These are phyloP conservation scores for Ramularia endophylla DNA, from an alignment of 2,329 filamentous ascomycete genomes.

Conservation along the genomic window DNA sequence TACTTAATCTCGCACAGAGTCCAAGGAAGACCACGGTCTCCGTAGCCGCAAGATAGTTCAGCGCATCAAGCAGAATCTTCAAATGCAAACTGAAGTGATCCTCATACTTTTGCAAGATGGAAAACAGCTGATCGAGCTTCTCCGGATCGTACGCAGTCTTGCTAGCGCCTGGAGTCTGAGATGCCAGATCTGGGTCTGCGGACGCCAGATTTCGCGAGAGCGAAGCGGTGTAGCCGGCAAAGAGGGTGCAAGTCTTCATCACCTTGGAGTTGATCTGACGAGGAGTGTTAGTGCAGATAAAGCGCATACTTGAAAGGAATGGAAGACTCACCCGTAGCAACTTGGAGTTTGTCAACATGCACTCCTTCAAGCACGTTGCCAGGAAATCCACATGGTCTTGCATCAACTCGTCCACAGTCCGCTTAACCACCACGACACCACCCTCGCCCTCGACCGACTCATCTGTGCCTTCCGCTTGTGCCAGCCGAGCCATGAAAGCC, in stretches of 20 bases:
- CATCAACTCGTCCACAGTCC: conserved; percentile 97
- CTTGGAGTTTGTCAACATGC: conserved; percentile 97
- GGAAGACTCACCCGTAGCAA: conserved; percentile 66
- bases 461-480: conserved; percentile 46
- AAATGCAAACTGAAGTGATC: conserved; percentile 87
- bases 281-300: conserved; percentile 6
- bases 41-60: conserved; percentile 96
- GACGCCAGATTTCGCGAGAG: conserved; percentile 79
- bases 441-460: conserved; percentile 30
- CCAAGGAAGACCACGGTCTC: conserved; percentile 93
- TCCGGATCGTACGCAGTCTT: conserved; percentile 43
- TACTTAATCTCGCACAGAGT: conserved; percentile 74
- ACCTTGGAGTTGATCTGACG: conserved; percentile 90
- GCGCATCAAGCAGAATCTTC: conserved; percentile 85
- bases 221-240: conserved; percentile 82
- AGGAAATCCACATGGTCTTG: conserved; percentile 98
- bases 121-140: conserved; percentile 69
- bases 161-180: conserved; percentile 29
- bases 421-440: conserved; percentile 37
- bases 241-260: conserved; percentile 92
- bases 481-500: conserved; percentile 80
- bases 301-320: neutral
- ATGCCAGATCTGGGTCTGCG: conserved; percentile 70
- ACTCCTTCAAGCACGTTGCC: conserved; percentile 96
- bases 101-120: conserved; percentile 87